Base-by-base conservation (phyloP, 345 rosid species). In the Heritiera littoralis region DNA sequence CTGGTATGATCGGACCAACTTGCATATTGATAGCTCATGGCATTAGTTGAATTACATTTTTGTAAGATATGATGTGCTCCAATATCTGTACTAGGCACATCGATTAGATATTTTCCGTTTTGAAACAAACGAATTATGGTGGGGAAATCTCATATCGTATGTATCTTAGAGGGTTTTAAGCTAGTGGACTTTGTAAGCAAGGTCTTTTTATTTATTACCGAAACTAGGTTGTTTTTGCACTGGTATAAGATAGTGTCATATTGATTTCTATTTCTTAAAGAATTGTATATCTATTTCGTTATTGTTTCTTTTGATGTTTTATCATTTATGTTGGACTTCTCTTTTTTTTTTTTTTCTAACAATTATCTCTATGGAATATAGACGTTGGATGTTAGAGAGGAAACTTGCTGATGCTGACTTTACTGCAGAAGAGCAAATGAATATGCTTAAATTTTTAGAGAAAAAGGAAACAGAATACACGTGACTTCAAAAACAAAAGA, bases 401-500 rank as follows among this genome's bases (percentile, higher is more conserved):
- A 83, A 83, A 81, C 75, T 86, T 59, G 89, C 85, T 9, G 85
- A 87, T 12, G 89, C 89, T 72, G 86, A 87, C 64, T 85, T 85
- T 76, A 72, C 89, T 55, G 83, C 74, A 56, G 89, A 87, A 76
- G 89, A 85, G 72, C 83, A 87, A 66, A 81, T 83, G 76, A 67
- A 83, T 69, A 80, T 87, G 65, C 20, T 85, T 66, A 83, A 87
- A 55, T 70, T 78, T 48, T 80, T 87, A 67, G 89, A 87, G 84
- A 72, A 85, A 69, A 87, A 80, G 52, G 89, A 87, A 75, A 83
- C 83, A 12, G 88, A 87, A 65, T 87, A 83, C 68, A 87, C 80
- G 86, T 86, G 89, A 72, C 54, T 83, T 69, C 89, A 87, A 73
- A 83, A 88, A 80, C 86, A 80, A 55, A 87, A 87, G 68, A 85